Evolutionary conservation across 352 stramenopile species (phyloP).

Genomic region (Thraustochytrium aureum): DNA sequence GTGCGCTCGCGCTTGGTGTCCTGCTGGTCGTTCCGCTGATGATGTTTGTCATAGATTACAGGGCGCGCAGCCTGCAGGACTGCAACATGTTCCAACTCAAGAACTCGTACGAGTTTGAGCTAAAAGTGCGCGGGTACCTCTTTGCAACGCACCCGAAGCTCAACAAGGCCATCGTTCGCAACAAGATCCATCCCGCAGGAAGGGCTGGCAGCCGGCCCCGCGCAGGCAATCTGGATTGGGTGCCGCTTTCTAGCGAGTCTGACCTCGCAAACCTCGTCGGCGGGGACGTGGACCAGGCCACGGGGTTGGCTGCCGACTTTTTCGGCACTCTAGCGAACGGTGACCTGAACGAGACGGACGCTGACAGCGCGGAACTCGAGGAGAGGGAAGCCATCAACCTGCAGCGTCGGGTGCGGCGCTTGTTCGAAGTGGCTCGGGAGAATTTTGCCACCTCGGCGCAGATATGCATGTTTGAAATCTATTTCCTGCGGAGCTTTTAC

Average conservation of each 20-base stretch:
- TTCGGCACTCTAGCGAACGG: not conserved
- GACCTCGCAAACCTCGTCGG: conserved; percentile 1
- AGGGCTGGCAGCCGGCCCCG: too few species aligned
- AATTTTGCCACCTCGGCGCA: conserved; percentile 7
- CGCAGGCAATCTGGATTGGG: too few species aligned
- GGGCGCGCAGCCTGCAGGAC: not conserved
- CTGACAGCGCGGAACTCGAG: not conserved
- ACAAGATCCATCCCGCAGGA: too few species aligned
- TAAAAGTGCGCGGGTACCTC: conserved; percentile 30
- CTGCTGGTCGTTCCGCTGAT: conserved; percentile 20
- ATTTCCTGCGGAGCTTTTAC: conserved; percentile 40
- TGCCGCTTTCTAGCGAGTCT: not conserved
- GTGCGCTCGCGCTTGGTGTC: not conserved
- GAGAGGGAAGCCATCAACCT: not conserved
- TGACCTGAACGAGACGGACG: not conserved
- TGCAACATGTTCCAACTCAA: not conserved
- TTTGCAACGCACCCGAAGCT: conserved; percentile 6
- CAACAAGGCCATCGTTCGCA: not conserved
- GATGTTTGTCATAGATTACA: conserved; percentile 9
- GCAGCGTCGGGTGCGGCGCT: not conserved
- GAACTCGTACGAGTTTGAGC: conserved; percentile 43
- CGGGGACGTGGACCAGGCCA: not conserved
- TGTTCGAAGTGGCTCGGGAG: not conserved
- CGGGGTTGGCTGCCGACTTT: not conserved
- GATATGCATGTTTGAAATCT: conserved; percentile 28